phyloP scores from a whole-genome alignment of 1,284 basidiomycete genomes.

The Mycena citricolor region DNA sequence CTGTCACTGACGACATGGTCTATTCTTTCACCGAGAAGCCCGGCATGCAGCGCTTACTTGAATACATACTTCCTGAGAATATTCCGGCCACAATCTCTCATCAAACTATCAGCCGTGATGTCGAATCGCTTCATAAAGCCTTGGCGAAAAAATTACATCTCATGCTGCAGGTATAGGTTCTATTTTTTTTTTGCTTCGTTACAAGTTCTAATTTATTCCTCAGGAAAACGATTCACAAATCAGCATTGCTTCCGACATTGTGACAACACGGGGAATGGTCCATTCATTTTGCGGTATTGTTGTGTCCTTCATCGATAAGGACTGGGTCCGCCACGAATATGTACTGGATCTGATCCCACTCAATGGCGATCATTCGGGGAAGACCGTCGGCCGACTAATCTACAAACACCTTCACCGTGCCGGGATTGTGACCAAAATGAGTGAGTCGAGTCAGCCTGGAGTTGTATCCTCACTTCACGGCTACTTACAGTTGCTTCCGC shows the following conservation, averaged over 20 bases:
- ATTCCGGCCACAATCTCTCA: constrained; percentile 4
- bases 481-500: constrained; percentile 13
- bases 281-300: constrained; percentile 21
- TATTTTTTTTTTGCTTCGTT: background rate
- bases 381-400: constrained; percentile 15
- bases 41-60: constrained; percentile 2
- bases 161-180: constrained; percentile 2
- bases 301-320: constrained; percentile 6
- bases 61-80: constrained; percentile 3
- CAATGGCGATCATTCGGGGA: constrained; percentile 17
- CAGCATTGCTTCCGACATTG: background rate
- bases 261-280: constrained; percentile 5
- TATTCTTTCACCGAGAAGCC: constrained; percentile 11
- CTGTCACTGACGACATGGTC: constrained; percentile 9
- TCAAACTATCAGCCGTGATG: constrained; percentile 13
- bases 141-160: background rate
- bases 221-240: constrained; percentile 13
- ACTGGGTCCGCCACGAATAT: constrained; percentile 16
- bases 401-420: constrained; percentile 12
- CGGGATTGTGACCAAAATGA: too few species aligned
- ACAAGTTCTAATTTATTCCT: background rate
- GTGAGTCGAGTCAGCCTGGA: too few species aligned
- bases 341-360: constrained; percentile 22
- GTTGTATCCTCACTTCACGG: too few species aligned
- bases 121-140: background rate